Percentiles rank a stretch among this genome's conserved stretches.
Evolutionary conservation across 176 grass and related monocot species (phyloP).

Genomic region (Triticum dicoccoides): DNA sequence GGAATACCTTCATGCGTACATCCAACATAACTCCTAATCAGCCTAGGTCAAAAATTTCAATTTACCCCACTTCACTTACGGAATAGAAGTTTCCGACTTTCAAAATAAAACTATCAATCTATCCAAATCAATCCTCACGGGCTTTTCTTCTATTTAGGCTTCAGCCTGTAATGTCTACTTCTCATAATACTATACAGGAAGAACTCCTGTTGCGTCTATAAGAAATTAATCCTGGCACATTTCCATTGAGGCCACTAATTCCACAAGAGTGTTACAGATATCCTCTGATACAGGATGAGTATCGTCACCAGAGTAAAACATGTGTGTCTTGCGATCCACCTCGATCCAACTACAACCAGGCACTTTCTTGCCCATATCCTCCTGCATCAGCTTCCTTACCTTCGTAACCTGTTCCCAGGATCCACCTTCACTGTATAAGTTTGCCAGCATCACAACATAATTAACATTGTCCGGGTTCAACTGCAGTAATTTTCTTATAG

Average conservation of each 20-base stretch:
- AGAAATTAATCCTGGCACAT: constrained; percentile 24
- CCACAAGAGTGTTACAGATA: constrained; percentile 62
- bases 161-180: neutral
- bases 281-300: constrained; percentile 51
- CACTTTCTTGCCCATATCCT: constrained; percentile 56
- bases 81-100: neutral
- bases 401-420: constrained; percentile 71
- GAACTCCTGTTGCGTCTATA: neutral
- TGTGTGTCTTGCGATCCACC: constrained; percentile 46
- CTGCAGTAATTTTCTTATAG: constrained; percentile 52
- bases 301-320: constrained; percentile 72
- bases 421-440: constrained; percentile 76
- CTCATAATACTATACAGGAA: neutral
- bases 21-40: neutral
- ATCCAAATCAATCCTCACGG: neutral
- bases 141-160: neutral
- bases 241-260: constrained; percentile 58
- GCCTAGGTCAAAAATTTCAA: constrained; percentile 8
- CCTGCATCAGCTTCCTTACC: constrained; percentile 47
- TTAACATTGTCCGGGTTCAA: constrained; percentile 58
- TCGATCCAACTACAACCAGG: constrained; percentile 85
- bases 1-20: neutral
- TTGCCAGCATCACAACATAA: constrained; percentile 75
- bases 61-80: constrained; percentile 7
- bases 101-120: neutral